Base-by-base conservation (phyloP, 179 eudicot species). In the Spinacia oleracea region DNA sequence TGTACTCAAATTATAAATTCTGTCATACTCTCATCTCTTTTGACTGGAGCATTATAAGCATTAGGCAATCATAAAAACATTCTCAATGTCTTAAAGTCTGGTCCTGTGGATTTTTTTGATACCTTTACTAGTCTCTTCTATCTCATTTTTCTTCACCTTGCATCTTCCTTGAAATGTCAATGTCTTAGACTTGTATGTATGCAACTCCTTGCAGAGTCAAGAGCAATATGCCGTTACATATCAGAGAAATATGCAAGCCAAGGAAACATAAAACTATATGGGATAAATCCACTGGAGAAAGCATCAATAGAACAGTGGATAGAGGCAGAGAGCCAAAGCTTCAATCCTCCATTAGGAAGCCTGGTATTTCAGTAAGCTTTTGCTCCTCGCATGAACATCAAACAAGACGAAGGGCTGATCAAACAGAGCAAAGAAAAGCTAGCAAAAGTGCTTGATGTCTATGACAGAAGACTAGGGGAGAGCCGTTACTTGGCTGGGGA, bases 221-320 rank as follows among this genome's bases (percentile, higher is more conserved):
- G 98, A 83, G 85, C 97, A 72, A 93, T 93, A 82, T 90, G 92
- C 45, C 91, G 98, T 45, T 92, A 93, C 89, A 71, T 90, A 78
- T 69, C 88, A 20, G 95, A 92, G 27, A 92, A 89, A 66, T 82
- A 90, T 77, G 64, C 84, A 10, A 78, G 79, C 74, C 86, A 84
- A 83, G 98, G 98, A 23, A 92, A 86, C 88, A 86, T 72, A 75
- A 80, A 81, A 12, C 90, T 93, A 0, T 92, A 85, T 38, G 95
- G 95, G 2, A 85, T 83, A 27, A 89, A 93, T 84, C 89, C 87
- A 35, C 35, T 92, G 64, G 92, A 78, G 81, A 93, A 93, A 70
- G 98, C 98, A 38, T 93, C 95, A 3, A 93, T 93, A 5, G 98
- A 93, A 14, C 97, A 93, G 72, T 93, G 98, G 97, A 27, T 93